phyloP scores from a whole-genome alignment of 768 basidiomycete genomes.

The Leucogyrophana mollusca region DNA sequence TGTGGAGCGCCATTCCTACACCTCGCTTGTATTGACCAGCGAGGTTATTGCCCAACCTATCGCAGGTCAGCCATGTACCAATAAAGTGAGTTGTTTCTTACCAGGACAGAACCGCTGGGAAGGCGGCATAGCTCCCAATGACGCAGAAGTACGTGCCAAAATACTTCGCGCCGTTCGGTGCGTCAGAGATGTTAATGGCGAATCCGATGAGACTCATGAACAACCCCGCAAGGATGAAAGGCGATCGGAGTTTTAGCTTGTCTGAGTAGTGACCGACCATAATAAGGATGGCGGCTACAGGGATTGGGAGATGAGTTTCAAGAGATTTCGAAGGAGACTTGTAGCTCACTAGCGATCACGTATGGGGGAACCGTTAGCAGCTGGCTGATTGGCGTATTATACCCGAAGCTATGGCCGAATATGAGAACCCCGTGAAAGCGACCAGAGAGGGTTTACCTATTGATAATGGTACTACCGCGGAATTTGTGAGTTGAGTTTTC shows the following conservation, averaged over 20 bases:
- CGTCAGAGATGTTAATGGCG: slow-evolving; percentile 59
- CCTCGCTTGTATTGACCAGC: slow-evolving; percentile 7
- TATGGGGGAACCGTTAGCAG: slow-evolving; percentile 67
- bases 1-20: slow-evolving; percentile 7
- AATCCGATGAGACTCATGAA: slow-evolving; percentile 56
- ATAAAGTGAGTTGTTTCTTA: too few species aligned
- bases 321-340: slow-evolving; percentile 16
- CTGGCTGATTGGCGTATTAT: slow-evolving; percentile 53
- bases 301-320: neutral
- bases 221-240: slow-evolving; percentile 55
- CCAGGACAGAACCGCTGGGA: slow-evolving; percentile 66
- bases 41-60: slow-evolving; percentile 14
- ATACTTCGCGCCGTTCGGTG: slow-evolving; percentile 56
- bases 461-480: slow-evolving; percentile 50
- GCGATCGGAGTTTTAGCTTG: slow-evolving; percentile 48
- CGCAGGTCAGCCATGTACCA: too few species aligned
- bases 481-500: neutral
- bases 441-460: slow-evolving; percentile 27
- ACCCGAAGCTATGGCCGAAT: slow-evolving; percentile 47
- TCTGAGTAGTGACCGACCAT: slow-evolving; percentile 60
- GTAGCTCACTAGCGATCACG: slow-evolving; percentile 56
- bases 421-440: neutral
- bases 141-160: slow-evolving; percentile 73
- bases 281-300: slow-evolving; percentile 46
- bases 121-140: slow-evolving; percentile 56